Conservation (phyloP, 2,329 filamentous ascomycete species). For the Colletotrichum lentis region DNA sequence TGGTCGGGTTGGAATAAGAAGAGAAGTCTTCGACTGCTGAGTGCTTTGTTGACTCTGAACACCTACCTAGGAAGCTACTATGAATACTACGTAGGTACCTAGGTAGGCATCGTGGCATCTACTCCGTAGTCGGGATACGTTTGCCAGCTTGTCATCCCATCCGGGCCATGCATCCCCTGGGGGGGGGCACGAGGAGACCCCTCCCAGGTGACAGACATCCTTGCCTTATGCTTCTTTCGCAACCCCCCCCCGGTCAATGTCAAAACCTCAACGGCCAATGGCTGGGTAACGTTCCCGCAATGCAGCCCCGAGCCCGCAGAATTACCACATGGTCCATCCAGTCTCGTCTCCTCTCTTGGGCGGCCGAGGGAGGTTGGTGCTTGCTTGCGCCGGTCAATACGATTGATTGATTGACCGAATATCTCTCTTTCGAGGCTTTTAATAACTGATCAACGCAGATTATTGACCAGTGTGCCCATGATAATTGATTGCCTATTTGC, state of each 20-base stretch:
- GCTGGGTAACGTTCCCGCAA: background rate
- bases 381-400: background rate
- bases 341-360: background rate
- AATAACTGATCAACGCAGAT: background rate
- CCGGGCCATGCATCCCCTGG: background rate
- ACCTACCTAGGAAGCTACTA: background rate
- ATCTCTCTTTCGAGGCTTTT: background rate
- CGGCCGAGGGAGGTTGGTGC: background rate
- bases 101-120: background rate
- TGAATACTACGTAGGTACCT: too few relatives aligned
- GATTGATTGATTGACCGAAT: conserved; percentile 17
- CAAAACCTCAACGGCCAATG: conserved; percentile 13
- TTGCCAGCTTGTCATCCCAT: too few relatives aligned
- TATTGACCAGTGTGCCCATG: conserved; percentile 26
- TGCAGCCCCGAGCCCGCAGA: background rate
- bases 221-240: conserved; percentile 34
- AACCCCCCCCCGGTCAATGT: conserved; percentile 19
- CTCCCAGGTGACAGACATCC: conserved; percentile 7
- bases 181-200: background rate
- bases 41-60: too few relatives aligned
- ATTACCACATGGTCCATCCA: conserved; percentile 4
- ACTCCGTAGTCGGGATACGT: too few relatives aligned
- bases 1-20: background rate
- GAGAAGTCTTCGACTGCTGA: too few relatives aligned
- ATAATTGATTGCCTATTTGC: background rate